Conservation (phyloP, 176 grass and related monocot genomes). For the Carex kokanica region DNA sequence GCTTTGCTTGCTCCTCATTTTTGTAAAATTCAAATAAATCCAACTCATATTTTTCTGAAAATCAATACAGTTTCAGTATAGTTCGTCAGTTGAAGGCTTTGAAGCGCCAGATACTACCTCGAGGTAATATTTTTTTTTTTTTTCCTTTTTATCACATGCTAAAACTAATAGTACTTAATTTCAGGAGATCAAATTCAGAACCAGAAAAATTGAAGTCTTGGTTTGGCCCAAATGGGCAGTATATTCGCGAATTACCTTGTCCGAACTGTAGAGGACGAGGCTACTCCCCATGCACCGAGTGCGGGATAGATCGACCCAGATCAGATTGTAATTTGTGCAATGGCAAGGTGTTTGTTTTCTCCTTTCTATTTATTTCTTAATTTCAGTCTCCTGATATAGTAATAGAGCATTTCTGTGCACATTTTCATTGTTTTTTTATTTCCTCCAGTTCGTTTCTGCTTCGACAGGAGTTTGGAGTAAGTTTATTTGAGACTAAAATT, state of each 20-base stretch:
- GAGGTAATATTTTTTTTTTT: slow-evolving; percentile 33
- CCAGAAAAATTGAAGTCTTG: slow-evolving; percentile 62
- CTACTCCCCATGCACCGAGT: slow-evolving; percentile 72
- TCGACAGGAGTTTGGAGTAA: no score
- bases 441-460: background rate
- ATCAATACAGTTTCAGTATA: slow-evolving; percentile 43
- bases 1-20: background rate
- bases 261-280: slow-evolving; percentile 79
- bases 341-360: slow-evolving; percentile 59
- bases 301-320: slow-evolving; percentile 76
- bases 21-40: background rate
- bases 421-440: background rate
- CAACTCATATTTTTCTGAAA: slow-evolving; percentile 11
- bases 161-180: background rate
- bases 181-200: slow-evolving; percentile 45
- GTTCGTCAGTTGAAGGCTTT: slow-evolving; percentile 45
- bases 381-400: background rate
- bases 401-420: background rate
- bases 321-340: slow-evolving; percentile 68
- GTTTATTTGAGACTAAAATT: no score
- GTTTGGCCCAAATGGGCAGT: slow-evolving; percentile 94
- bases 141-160: background rate
- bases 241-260: slow-evolving; percentile 84
- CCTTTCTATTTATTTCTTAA: background rate
- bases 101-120: slow-evolving; percentile 28